Percentiles rank a stretch among this genome's conserved stretches.
Evolutionary conservation across 2,329 filamentous ascomycete species (phyloP).

Genomic region (Onygenales sp.): DNA sequence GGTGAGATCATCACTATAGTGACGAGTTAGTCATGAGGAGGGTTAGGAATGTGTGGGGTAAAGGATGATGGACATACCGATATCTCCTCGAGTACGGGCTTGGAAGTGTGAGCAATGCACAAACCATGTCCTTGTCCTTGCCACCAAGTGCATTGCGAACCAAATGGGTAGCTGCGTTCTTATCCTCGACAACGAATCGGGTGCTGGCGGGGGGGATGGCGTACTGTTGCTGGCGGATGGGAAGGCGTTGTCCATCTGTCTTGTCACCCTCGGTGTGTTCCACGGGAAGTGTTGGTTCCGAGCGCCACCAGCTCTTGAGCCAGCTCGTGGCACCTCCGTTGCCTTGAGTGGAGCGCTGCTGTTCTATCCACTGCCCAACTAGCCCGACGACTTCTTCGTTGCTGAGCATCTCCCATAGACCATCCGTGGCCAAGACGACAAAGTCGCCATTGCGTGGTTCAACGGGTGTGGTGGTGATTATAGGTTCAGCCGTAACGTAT

Average conservation of each 20-base stretch:
- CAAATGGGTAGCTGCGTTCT: conserved; percentile 91
- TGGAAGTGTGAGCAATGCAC: conserved; percentile 80
- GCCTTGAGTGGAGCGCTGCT: conserved; percentile 43
- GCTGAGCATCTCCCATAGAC: conserved; percentile 97
- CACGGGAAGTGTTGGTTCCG: conserved; percentile 57
- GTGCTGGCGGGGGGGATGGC: conserved; percentile 60
- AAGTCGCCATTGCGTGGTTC: conserved; percentile 87
- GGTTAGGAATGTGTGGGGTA: not conserved
- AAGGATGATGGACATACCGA: conserved; percentile 47
- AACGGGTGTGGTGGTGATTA: conserved; percentile 88
- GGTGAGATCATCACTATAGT: conserved; percentile 74
- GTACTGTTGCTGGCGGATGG: conserved; percentile 86
- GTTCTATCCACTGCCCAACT: conserved; percentile 93
- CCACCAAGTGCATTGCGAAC: conserved; percentile 92
- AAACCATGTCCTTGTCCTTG: conserved; percentile 86
- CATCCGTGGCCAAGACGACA: conserved; percentile 90
- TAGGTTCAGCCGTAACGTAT: conserved; percentile 92
- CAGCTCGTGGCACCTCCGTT: conserved; percentile 47
- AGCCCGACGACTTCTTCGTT: conserved; percentile 97
- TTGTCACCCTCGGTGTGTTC: conserved; percentile 48
- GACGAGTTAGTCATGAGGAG: conserved; percentile 12
- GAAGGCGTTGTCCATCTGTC: conserved; percentile 62
- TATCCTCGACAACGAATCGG: conserved; percentile 89
- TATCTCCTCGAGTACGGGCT: conserved; percentile 87
- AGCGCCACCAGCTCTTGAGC: conserved; percentile 60